These are phyloP conservation scores for Phalaenopsis equestris DNA, from an alignment of 106 monocot species.

Conservation along the genomic window DNA sequence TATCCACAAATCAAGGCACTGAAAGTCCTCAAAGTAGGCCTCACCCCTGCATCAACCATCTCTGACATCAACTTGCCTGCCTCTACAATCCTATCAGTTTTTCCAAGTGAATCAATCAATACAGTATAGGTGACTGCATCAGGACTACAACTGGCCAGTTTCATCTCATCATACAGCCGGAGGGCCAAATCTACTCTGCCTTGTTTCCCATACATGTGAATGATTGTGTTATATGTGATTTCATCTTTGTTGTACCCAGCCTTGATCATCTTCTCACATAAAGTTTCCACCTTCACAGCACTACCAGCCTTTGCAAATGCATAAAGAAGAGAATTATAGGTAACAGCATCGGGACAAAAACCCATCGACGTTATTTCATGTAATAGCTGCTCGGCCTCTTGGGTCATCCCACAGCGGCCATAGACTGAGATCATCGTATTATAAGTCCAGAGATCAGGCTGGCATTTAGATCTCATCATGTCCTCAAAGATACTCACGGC, in stretches of 20 bases:
- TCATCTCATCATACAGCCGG: slow-evolving; percentile 62
- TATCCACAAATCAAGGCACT: slow-evolving; percentile 90
- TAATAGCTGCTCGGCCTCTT: slow-evolving; percentile 50
- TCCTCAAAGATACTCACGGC: slow-evolving; percentile 47
- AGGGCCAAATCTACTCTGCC: slow-evolving; percentile 61
- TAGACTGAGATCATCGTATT: slow-evolving; percentile 83
- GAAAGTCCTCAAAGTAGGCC: slow-evolving; percentile 70
- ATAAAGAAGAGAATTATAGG: slow-evolving; percentile 81
- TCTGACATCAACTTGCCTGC: slow-evolving; percentile 68
- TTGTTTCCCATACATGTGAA: slow-evolving; percentile 90
- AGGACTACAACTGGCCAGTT: slow-evolving; percentile 45
- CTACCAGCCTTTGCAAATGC: slow-evolving; percentile 66
- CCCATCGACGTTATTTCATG: slow-evolving; percentile 51
- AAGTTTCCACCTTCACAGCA: slow-evolving; percentile 32
- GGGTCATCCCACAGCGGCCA: slow-evolving; percentile 48
- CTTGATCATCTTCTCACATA: slow-evolving; percentile 68
- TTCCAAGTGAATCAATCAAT: slow-evolving; percentile 82
- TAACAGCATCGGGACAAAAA: slow-evolving; percentile 77
- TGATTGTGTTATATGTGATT: slow-evolving; percentile 95
- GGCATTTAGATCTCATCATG: slow-evolving; percentile 53
- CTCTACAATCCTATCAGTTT: slow-evolving; percentile 49
- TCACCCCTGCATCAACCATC: slow-evolving; percentile 57
- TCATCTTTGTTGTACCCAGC: slow-evolving; percentile 80
- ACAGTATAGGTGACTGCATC: slow-evolving; percentile 89
- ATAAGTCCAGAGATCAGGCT: slow-evolving; percentile 93